Conservation (phyloP, 2,329 filamentous ascomycete species). For the Diaporthe longicolla region DNA sequence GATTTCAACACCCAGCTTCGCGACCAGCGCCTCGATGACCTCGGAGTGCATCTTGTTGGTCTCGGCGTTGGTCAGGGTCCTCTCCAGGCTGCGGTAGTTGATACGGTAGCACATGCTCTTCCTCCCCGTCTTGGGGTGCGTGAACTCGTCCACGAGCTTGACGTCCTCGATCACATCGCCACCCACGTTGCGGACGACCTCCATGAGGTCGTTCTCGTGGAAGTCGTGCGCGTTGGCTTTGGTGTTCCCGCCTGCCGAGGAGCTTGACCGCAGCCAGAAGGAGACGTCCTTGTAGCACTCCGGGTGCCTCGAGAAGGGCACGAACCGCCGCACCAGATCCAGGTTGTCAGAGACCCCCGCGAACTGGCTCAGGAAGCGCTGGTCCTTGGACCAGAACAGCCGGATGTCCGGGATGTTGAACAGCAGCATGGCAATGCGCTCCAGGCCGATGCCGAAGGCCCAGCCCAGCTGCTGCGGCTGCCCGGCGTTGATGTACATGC, state of each 20-base stretch:
- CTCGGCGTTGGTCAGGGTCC: conserved; percentile 88
- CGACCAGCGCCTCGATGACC: conserved; percentile 75
- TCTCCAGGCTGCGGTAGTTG: conserved; percentile 92
- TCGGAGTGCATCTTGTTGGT: conserved; percentile 81
- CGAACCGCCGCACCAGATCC: conserved; percentile 72
- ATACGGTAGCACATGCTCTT: conserved; percentile 93
- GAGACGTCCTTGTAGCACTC: conserved; percentile 92
- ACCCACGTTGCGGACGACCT: conserved; percentile 86
- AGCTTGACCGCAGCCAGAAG: conserved; percentile 81
- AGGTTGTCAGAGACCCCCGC: conserved; percentile 69
- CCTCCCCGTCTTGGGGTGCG: conserved; percentile 85
- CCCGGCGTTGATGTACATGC: conserved; percentile 82
- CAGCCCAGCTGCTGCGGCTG: conserved; percentile 85
- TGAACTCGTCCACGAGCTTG: conserved; percentile 85
- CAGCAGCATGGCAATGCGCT: conserved; percentile 96
- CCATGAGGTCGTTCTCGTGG: conserved; percentile 98
- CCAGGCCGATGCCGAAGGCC: conserved; percentile 95
- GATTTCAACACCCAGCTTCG: conserved; percentile 83
- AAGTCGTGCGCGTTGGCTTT: conserved; percentile 66
- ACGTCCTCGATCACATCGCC: conserved; percentile 93
- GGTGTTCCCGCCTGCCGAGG: conserved; percentile 62
- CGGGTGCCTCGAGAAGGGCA: conserved; percentile 92
- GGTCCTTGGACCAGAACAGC: conserved; percentile 92
- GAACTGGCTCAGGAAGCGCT: conserved; percentile 91
- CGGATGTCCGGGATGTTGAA: conserved; percentile 97